Conservation (phyloP, 495 filamentous ascomycete species). For the Podospora sp. region DNA sequence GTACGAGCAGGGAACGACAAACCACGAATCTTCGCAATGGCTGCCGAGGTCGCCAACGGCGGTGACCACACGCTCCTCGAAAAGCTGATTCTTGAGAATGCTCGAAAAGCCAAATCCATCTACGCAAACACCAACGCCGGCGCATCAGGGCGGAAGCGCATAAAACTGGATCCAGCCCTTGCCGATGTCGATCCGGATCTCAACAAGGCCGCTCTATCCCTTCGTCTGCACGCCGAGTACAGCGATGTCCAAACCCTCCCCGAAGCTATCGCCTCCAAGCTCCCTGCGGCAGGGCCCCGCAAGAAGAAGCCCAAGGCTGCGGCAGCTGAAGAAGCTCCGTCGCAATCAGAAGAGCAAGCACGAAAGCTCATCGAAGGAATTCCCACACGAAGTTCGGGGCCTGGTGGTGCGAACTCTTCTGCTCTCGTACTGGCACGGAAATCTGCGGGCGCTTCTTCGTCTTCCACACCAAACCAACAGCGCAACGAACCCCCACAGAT, state of each 20-base stretch:
- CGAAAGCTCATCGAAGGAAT: conserved; percentile 74
- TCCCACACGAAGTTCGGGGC: conserved; percentile 41
- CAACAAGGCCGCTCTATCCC: conserved; percentile 45
- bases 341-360: conserved; percentile 57
- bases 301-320: conserved; percentile 37
- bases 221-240: conserved; percentile 69
- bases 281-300: conserved; percentile 58
- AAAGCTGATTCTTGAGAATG: conserved; percentile 44
- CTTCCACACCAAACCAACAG: conserved; percentile 19
- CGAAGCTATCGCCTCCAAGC: conserved; percentile 81
- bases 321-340: conserved; percentile 46
- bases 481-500: conserved; percentile 33
- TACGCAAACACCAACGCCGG: conserved; percentile 38
- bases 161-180: conserved; percentile 43
- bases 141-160: conserved; percentile 41
- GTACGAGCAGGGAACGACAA: not conserved
- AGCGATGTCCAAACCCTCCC: conserved; percentile 78
- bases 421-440: conserved; percentile 59
- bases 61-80: conserved; percentile 35
- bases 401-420: conserved; percentile 52
- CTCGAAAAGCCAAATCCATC: conserved; percentile 43
- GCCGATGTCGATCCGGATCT: conserved; percentile 42
- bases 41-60: conserved; percentile 35
- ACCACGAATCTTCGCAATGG: conserved; percentile 21
- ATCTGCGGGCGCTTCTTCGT: conserved; percentile 17